These are phyloP conservation scores for Suhomyces guaymorum DNA, from an alignment of 1,139 yeast species.

Conservation along the genomic window DNA sequence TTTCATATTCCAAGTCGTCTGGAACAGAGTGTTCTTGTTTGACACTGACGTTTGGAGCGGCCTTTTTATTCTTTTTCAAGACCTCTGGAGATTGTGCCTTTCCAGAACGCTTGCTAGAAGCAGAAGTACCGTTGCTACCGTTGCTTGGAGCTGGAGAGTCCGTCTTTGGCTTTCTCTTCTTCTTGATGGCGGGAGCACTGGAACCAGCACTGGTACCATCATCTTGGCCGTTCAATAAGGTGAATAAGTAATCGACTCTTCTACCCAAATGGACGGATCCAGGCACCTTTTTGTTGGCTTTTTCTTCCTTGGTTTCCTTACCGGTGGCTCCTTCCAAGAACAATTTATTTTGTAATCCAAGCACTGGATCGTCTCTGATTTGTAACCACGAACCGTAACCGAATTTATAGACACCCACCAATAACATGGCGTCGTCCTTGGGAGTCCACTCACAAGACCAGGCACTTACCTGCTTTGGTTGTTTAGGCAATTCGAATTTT, in stretches of 20 bases:
- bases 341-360: slow-evolving; percentile 82
- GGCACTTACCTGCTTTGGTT: slow-evolving; percentile 80
- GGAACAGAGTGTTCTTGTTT: slow-evolving; percentile 17
- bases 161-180: slow-evolving; percentile 19
- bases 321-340: slow-evolving; percentile 51
- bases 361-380: slow-evolving; percentile 91
- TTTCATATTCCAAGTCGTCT: slow-evolving; percentile 63
- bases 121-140: slow-evolving; percentile 2
- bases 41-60: slow-evolving; percentile 1
- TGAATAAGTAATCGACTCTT: slow-evolving; percentile 82
- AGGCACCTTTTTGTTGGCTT: slow-evolving; percentile 66
- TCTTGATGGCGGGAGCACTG: slow-evolving; percentile 9
- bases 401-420: slow-evolving; percentile 85
- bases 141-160: slow-evolving; percentile 21
- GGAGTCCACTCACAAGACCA: slow-evolving; percentile 91
- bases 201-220: slow-evolving; percentile 21
- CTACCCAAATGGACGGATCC: slow-evolving; percentile 94
- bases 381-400: slow-evolving; percentile 97
- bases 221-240: slow-evolving; percentile 61
- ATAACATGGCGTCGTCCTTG: slow-evolving; percentile 80
- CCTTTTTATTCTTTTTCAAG: slow-evolving; percentile 15
- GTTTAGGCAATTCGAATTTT: slow-evolving; percentile 55
- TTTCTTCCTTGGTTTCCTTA: slow-evolving; percentile 15
- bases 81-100: slow-evolving; percentile 25
- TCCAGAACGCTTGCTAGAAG: slow-evolving; percentile 9